A percentile compares a stretch with the other conserved stretches of the same genome.
These are phyloP conservation scores for Hyphopichia wangnamkhiaoensis DNA, from an alignment of 1,139 yeast species.

Conservation along the genomic window DNA sequence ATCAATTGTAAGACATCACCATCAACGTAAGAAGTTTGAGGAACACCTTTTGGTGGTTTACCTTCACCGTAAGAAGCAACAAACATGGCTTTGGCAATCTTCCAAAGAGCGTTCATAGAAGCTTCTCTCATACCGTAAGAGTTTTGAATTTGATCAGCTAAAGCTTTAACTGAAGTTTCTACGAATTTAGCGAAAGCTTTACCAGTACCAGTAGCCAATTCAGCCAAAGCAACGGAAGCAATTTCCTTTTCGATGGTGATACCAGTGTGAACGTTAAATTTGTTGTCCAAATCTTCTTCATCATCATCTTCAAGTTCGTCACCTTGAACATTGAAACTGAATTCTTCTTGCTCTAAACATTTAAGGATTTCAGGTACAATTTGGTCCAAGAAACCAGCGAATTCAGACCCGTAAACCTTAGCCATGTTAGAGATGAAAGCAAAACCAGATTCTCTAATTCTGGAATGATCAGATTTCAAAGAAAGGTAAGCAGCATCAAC, in stretches of 20 bases:
- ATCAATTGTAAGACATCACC: slow-evolving; percentile 60
- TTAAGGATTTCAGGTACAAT: slow-evolving; percentile 82
- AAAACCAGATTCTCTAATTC: slow-evolving; percentile 92
- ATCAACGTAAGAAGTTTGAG: slow-evolving; percentile 61
- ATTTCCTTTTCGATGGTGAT: slow-evolving; percentile 95
- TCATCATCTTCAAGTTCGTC: slow-evolving; percentile 36
- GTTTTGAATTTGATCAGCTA: slow-evolving; percentile 75
- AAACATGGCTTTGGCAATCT: slow-evolving; percentile 72
- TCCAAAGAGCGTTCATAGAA: slow-evolving; percentile 82
- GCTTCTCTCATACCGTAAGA: slow-evolving; percentile 93
- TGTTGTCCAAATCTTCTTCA: slow-evolving; percentile 65
- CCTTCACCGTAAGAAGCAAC: slow-evolving; percentile 52
- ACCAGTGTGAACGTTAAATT: slow-evolving; percentile 88
- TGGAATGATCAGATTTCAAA: slow-evolving; percentile 72
- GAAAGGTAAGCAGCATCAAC: slow-evolving; percentile 87
- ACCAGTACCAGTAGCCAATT: slow-evolving; percentile 84
- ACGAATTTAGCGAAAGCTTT: slow-evolving; percentile 77
- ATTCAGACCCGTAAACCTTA: slow-evolving; percentile 88
- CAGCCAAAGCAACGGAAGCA: slow-evolving; percentile 91
- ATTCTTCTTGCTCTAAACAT: slow-evolving; percentile 83
- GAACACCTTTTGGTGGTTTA: slow-evolving; percentile 74
- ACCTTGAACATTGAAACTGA: slow-evolving; percentile 51
- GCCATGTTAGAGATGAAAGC: slow-evolving; percentile 96
- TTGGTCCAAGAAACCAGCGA: slow-evolving; percentile 80
- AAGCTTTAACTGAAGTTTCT: slow-evolving; percentile 64